Evolutionary conservation across 148 eudicot genomes (phyloP), one percentile per base, ranked within the genome.

Genomic region (Fagopyrum esculentum): DNA sequence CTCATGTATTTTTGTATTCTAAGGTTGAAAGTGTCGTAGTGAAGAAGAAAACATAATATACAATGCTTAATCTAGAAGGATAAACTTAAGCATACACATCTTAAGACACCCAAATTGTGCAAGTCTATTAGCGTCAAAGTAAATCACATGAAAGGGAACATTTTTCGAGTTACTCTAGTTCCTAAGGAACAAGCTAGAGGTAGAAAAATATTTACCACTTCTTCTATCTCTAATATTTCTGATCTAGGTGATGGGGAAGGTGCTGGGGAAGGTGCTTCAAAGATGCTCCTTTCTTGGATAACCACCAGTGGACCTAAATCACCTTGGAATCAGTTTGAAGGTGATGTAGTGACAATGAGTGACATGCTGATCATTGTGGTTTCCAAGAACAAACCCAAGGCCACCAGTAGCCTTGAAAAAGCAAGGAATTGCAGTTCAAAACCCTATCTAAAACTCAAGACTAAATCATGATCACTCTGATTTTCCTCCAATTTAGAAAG

Each of bases 191-290:
- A 40, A 30, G 70, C 70, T 35, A 64, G 70, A 64, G 70, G 45
- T 26, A 26, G 40, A 64, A 19, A 64, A 35, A 73, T 56, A 74
- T 29, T 85, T 90, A 90, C 99, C 94, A 76, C 82, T 77, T 95
- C 99, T 75, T 95, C 98, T 78, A 89, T 81, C 81, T 92, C 98
- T 52, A 90, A 88, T 80, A 92, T 92, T 82, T 94, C 97, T 63
- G 98, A 85, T 77, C 83, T 73, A 74, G 85, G 30, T 48, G 97
- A 86, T 81, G 76, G 78, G 12, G 26, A 22, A 22, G 26, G 26
- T 22, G 26, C 26, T 22, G 26, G 26, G 26, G 96, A 78, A 81
- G 93, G 80, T 77, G 85, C 78, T 89, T 89, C 88, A 76, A 85
- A 86, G 22, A 86, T 77, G 66, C 87, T 82, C 79, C 87, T 86